Conservation (phyloP, 805 yeast genomes). For the Brettanomyces nanus region DNA sequence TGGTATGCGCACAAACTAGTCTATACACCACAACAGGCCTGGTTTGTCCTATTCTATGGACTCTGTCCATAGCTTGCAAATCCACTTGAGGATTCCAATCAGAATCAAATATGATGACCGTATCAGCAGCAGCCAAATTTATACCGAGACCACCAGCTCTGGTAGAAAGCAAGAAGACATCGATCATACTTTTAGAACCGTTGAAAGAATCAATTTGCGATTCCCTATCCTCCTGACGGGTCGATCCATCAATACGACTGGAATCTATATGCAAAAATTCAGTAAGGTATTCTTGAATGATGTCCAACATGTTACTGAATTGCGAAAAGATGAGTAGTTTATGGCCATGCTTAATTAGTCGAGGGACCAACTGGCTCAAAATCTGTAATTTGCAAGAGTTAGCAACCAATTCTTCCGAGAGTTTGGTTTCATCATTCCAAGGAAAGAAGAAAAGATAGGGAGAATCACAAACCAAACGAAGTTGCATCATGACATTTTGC, state of each 20-base stretch:
- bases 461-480: conserved; percentile 77
- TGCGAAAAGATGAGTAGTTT: conserved; percentile 81
- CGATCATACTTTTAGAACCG: conserved; percentile 23
- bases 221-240: conserved; percentile 58
- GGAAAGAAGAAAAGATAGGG: conserved; percentile 84
- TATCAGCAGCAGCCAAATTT: conserved; percentile 78
- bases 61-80: conserved; percentile 92
- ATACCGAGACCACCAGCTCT: conserved; percentile 95
- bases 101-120: conserved; percentile 82
- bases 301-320: conserved; percentile 80
- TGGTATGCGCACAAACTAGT: conserved; percentile 65
- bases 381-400: conserved; percentile 69
- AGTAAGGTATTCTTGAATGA: conserved; percentile 65
- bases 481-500: conserved; percentile 72
- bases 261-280: conserved; percentile 35
- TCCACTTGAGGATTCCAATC: conserved; percentile 99
- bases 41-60: conserved; percentile 86
- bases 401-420: conserved; percentile 28
- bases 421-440: conserved; percentile 40
- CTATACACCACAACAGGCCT: conserved; percentile 79
- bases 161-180: conserved; percentile 73
- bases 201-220: conserved; percentile 50
- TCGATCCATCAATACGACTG: conserved; percentile 72
- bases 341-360: conserved; percentile 28
- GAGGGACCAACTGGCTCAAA: conserved; percentile 52